Percentiles rank a stretch among this genome's conserved stretches.
These are phyloP conservation scores for Thuja plicata DNA, from an alignment of 83 land plant species.

Conservation along the genomic window DNA sequence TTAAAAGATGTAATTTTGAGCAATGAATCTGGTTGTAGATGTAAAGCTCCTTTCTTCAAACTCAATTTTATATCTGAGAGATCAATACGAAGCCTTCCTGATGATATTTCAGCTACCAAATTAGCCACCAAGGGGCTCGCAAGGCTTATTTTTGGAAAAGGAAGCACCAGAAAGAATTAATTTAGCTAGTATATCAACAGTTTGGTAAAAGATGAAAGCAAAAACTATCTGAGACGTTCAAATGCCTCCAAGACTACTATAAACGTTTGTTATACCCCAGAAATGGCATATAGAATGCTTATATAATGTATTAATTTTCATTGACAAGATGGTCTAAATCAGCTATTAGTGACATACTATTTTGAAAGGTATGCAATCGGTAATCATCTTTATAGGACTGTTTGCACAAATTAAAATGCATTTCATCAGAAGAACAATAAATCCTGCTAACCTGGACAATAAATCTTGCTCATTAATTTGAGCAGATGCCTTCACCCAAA, in stretches of 20 bases:
- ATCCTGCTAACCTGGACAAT: slow-evolving; percentile 8
- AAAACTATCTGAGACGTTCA: background rate
- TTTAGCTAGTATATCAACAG: background rate
- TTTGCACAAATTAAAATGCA: background rate
- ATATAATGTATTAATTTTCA: background rate
- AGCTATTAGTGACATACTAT: background rate
- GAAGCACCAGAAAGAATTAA: background rate
- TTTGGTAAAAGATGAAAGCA: background rate
- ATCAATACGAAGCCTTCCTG: background rate
- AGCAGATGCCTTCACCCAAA: slow-evolving; percentile 6
- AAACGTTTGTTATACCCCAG: background rate
- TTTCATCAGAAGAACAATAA: background rate
- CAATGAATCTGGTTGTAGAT: background rate
- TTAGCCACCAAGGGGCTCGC: background rate
- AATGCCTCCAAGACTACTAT: background rate
- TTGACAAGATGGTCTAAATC: background rate
- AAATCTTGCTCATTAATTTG: slow-evolving; percentile 2
- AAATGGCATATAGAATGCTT: background rate
- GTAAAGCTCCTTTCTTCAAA: background rate
- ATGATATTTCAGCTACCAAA: background rate
- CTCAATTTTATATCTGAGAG: slow-evolving; percentile 3
- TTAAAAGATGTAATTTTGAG: background rate
- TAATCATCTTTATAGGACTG: background rate
- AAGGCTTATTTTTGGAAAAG: background rate
- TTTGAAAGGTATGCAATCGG: background rate